These are phyloP conservation scores for Zygoascus bituminiphila DNA, from an alignment of 805 yeast genomes.

Conservation along the genomic window DNA sequence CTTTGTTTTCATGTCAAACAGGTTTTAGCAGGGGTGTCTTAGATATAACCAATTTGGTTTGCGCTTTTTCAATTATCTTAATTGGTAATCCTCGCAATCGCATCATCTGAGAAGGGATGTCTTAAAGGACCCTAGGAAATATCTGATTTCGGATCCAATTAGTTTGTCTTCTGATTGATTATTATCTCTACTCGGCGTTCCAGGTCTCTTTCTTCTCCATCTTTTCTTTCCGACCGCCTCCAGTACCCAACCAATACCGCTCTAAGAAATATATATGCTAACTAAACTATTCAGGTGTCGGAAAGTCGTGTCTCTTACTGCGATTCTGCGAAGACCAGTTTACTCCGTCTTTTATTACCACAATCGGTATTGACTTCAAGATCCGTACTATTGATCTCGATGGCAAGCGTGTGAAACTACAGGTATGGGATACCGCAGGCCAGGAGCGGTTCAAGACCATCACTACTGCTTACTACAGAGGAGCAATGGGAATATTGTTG, in stretches of 20 bases:
- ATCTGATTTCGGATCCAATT: no score
- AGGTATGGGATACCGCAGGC: conserved; percentile 99
- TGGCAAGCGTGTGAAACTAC: conserved; percentile 87
- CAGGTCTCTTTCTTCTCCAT: no score
- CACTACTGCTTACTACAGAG: conserved; percentile 96
- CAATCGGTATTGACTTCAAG: conserved; percentile 97
- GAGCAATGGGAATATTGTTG: conserved; percentile 95
- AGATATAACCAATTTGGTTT: background rate
- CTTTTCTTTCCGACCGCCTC: no score
- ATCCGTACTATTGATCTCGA: conserved; percentile 92
- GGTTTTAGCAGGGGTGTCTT: no score
- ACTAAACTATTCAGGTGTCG: conserved; percentile 26
- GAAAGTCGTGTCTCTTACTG: conserved; percentile 67
- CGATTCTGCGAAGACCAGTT: conserved; percentile 95
- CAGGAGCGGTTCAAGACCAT: conserved; percentile 97
- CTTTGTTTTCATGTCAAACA: no score
- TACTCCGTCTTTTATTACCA: conserved; percentile 93
- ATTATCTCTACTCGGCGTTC: no score
- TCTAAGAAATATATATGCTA: no score
- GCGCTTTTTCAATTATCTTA: background rate
- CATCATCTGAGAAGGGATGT: no score
- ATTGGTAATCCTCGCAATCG: no score
- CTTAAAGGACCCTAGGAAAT: no score
- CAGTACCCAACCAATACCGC: no score
- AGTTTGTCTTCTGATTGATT: no score